Conservation (phyloP, 2,329 filamentous ascomycete species). For the Nothomitra cinnamomea region DNA sequence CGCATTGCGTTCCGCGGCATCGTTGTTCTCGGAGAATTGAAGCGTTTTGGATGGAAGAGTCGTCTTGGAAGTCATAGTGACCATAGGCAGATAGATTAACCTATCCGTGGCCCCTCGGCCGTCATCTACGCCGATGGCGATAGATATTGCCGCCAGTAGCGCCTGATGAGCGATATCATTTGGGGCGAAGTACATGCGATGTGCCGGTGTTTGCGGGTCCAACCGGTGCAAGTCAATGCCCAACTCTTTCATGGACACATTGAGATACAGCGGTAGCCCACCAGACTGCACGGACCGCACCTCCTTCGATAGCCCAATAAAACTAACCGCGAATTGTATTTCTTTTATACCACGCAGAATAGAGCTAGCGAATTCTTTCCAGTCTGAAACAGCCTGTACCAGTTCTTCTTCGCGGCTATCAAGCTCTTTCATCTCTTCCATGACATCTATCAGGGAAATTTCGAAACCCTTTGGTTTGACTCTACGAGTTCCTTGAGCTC, state of each 20-base stretch:
- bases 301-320: slow-evolving; percentile 70
- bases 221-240: slow-evolving; percentile 83
- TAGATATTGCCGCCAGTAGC: slow-evolving; percentile 75
- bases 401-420: slow-evolving; percentile 51
- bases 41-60: slow-evolving; percentile 91
- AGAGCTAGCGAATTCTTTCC: slow-evolving; percentile 80
- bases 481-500: background rate
- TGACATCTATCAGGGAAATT: slow-evolving; percentile 52
- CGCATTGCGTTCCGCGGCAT: slow-evolving; percentile 70
- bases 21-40: slow-evolving; percentile 51
- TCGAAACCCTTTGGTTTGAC: slow-evolving; percentile 31
- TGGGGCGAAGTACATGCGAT: slow-evolving; percentile 94
- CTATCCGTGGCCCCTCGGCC: slow-evolving; percentile 73
- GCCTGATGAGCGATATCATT: slow-evolving; percentile 92
- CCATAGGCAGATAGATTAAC: slow-evolving; percentile 89
- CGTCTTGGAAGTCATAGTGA: slow-evolving; percentile 85
- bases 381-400: slow-evolving; percentile 74
- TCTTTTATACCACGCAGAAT: slow-evolving; percentile 87
- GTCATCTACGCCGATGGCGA: slow-evolving; percentile 82
- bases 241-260: slow-evolving; percentile 89
- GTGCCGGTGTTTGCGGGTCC: slow-evolving; percentile 80
- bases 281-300: slow-evolving; percentile 50
- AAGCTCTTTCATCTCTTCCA: slow-evolving; percentile 54
- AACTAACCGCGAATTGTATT: slow-evolving; percentile 87
- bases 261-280: slow-evolving; percentile 60